Conservation (phyloP, 352 stramenopile genomes). For the Phytophthora lateralis region DNA sequence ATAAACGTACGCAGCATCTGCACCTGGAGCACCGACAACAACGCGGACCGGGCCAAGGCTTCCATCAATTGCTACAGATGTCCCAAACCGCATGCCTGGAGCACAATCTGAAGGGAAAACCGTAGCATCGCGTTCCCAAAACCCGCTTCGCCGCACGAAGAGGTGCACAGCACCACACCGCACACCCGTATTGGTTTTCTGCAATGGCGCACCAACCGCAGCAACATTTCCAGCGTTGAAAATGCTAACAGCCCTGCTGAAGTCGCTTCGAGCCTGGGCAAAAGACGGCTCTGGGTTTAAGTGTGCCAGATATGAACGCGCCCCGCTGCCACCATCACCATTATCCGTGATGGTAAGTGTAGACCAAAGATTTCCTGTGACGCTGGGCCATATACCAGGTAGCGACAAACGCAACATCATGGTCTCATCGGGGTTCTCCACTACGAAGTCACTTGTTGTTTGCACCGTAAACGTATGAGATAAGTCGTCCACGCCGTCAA, state of each 20-base stretch:
- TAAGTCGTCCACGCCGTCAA: constrained; percentile 52
- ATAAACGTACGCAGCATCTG: constrained; percentile 61
- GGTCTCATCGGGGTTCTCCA: constrained; percentile 92
- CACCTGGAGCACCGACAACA: constrained; percentile 74
- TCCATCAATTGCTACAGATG: constrained; percentile 74
- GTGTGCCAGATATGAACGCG: constrained; percentile 65
- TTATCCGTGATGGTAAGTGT: constrained; percentile 92
- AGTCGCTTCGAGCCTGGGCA: constrained; percentile 49
- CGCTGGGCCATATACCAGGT: constrained; percentile 92
- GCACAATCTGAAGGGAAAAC: constrained; percentile 53
- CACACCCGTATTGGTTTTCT: constrained; percentile 35
- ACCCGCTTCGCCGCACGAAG: constrained; percentile 61
- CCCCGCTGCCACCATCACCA: constrained; percentile 87
- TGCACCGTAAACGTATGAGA: constrained; percentile 74
- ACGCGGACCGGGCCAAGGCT: constrained; percentile 58
- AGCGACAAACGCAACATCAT: constrained; percentile 91
- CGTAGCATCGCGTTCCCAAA: constrained; percentile 73
- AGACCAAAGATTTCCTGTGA: constrained; percentile 85
- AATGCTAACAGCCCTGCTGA: constrained; percentile 62
- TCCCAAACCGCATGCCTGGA: constrained; percentile 60
- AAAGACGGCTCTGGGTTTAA: constrained; percentile 42
- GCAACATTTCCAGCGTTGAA: constrained; percentile 69
- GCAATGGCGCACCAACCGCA: constrained; percentile 64
- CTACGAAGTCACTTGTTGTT: constrained; percentile 91
- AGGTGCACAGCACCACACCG: constrained; percentile 74